These are phyloP conservation scores for Penstemon eatonii DNA, from an alignment of 257 asterid species.

Conservation along the genomic window DNA sequence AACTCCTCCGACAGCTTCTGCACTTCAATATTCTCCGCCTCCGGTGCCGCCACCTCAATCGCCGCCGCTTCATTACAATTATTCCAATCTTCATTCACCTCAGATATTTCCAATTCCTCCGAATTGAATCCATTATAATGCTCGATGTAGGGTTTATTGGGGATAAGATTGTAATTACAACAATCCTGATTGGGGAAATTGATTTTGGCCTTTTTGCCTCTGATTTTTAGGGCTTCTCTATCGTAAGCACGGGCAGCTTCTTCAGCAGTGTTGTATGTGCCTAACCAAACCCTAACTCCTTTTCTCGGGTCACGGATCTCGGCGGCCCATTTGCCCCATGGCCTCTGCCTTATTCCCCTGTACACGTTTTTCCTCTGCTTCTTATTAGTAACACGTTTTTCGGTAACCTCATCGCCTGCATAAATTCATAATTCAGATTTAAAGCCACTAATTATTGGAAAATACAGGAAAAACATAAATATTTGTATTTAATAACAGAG, in stretches of 20 bases:
- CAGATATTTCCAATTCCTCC: slow-evolving; percentile 22
- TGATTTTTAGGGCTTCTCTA: slow-evolving; percentile 74
- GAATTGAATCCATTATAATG: slow-evolving; percentile 1
- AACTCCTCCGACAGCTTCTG: slow-evolving; percentile 73
- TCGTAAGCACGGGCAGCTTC: slow-evolving; percentile 95
- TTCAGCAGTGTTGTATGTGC: slow-evolving; percentile 83
- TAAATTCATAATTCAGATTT: background rate
- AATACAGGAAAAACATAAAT: background rate
- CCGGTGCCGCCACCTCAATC: slow-evolving; percentile 4
- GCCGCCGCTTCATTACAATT: slow-evolving; percentile 11
- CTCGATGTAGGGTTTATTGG: background rate
- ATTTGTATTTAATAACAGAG: background rate
- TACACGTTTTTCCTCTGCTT: slow-evolving; percentile 70
- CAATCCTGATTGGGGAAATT: slow-evolving; percentile 69
- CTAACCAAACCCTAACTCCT: slow-evolving; percentile 91
- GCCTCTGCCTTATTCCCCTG: slow-evolving; percentile 88
- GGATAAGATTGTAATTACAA: slow-evolving; percentile 3
- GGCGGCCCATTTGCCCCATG: slow-evolving; percentile 99
- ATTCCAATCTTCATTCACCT: background rate
- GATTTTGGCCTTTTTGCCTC: slow-evolving; percentile 81
- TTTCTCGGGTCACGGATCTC: slow-evolving; percentile 94
- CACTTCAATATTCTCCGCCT: slow-evolving; percentile 34
- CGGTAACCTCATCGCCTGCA: slow-evolving; percentile 41
- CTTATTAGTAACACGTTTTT: slow-evolving; percentile 28
- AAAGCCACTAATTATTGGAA: background rate